Evolutionary conservation across 306 rosid genomes (phyloP), one percentile per base, ranked within the genome.

Genomic region (Trifolium repens): DNA sequence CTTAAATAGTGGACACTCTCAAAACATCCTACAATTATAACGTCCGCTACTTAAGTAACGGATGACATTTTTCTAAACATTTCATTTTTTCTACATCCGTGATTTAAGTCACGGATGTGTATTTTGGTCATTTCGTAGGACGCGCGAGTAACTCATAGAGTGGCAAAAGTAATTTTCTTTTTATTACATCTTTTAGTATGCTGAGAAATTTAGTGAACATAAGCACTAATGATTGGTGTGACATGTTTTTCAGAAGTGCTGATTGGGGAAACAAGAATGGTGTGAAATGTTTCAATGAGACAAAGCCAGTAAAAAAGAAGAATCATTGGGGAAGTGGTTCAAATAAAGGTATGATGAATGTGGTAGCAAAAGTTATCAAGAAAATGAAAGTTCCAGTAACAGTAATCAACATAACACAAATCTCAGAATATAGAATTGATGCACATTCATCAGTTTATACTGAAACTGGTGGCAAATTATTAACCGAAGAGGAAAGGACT

Each of bases 281-380:
- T 46, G 14, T 58, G 0, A 84, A 84, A 50, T 84, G 88, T 34
- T 84, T 81, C 83, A 84, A 84, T n/a, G 88, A 84, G 43, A 84
- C 88, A 73, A 82, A 46, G 73, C 98, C 97, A 6, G 90, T 90
- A 3, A 79, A 15, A 83, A 91, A 80, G 59, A 91, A 69, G 81
- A 90, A 85, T 13, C 85, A 89, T 19, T 90, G 99, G 97, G 97
- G 99, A 65, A 94, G 83, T 16, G 99, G 99, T 4, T 83, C 99
- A 0, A 92, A 94, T 32, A 91, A 85, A 84, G 64, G 71, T 4
- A 84, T 92, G 40, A 92, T 94, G 99, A 85, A 91, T 5, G 96
- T 86, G 53, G 96, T 92, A 44, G 61, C 81, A 0, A 89, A 82
- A 35, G 87, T 94, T 19, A 81, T 92, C 42, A 67, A 46, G 77